Conservation (phyloP, 2,329 filamentous ascomycete species). For the Cadophora gregata region DNA sequence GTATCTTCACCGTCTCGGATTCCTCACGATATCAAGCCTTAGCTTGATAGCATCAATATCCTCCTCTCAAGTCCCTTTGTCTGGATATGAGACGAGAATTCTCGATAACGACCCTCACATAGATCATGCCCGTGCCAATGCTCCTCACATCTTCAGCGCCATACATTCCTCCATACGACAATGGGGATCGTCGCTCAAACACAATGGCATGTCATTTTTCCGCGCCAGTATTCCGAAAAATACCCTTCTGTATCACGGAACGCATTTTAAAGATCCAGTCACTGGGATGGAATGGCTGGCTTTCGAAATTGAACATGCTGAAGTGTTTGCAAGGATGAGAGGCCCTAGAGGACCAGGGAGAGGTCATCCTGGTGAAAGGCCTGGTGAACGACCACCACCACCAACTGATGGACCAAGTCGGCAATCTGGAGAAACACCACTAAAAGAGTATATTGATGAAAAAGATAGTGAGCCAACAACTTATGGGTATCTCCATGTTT, state of each 20-base stretch:
- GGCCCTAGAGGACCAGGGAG: slow-evolving; percentile 24
- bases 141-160: slow-evolving; percentile 73
- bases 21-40: neutral
- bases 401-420: slow-evolving; percentile 1
- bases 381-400: slow-evolving; percentile 17
- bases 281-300: slow-evolving; percentile 72
- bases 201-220: slow-evolving; percentile 79
- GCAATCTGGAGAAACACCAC: neutral
- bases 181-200: slow-evolving; percentile 74
- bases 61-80: neutral
- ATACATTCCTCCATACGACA: slow-evolving; percentile 74
- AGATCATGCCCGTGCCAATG: slow-evolving; percentile 50
- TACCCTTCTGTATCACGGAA: slow-evolving; percentile 73
- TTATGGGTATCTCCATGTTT: slow-evolving; percentile 71
- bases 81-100: neutral
- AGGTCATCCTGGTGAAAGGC: slow-evolving; percentile 21
- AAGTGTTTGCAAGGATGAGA: slow-evolving; percentile 59
- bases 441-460: neutral
- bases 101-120: slow-evolving; percentile 15
- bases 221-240: slow-evolving; percentile 68
- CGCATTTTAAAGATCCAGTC: slow-evolving; percentile 51
- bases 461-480: slow-evolving; percentile 7
- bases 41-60: neutral
- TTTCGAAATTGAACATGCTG: slow-evolving; percentile 77
- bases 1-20: neutral